Percentiles rank a stretch among this genome's conserved stretches.
phyloP scores from a whole-genome alignment of 176 grass and related monocot species.

The Musa schizocarpa region DNA sequence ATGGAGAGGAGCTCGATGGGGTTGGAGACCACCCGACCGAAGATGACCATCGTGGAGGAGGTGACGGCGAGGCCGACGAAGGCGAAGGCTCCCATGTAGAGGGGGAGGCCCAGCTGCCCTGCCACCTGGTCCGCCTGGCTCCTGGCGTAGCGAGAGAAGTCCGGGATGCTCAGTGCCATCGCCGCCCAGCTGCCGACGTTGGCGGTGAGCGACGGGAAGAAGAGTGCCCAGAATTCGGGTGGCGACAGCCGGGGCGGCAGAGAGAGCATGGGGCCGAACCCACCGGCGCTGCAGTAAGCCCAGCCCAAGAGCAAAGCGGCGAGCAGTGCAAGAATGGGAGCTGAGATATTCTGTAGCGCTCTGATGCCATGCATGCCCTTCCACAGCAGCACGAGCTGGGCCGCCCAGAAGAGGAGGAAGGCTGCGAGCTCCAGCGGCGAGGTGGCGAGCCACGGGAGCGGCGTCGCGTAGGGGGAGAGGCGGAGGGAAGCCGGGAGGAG shows the following conservation, averaged over 20 bases:
- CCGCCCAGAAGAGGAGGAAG: constrained; percentile 29
- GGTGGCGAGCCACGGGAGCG: constrained; percentile 26
- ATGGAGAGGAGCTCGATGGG: constrained; percentile 29
- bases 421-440: constrained; percentile 27
- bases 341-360: constrained; percentile 19
- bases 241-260: constrained; percentile 16
- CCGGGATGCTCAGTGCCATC: constrained; percentile 31
- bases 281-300: constrained; percentile 31
- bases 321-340: constrained; percentile 21
- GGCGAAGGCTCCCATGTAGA: constrained; percentile 22
- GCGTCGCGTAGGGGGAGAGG: constrained; percentile 2
- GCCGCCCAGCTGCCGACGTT: constrained; percentile 21
- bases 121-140: constrained; percentile 25
- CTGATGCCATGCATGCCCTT: constrained; percentile 25
- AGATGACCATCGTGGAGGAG: constrained; percentile 36
- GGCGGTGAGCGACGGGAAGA: constrained; percentile 40
- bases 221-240: constrained; percentile 30
- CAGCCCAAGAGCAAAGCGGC: constrained; percentile 22
- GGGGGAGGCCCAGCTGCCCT: constrained; percentile 33
- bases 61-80: constrained; percentile 33
- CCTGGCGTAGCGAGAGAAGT: constrained; percentile 31
- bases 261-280: constrained; percentile 38
- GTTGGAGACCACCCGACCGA: constrained; percentile 25
- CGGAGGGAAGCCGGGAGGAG: constrained; percentile 22
- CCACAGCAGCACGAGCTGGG: constrained; percentile 26